Percentiles rank a stretch among this genome's conserved stretches.
Conservation (phyloP, 257 asterid species). For the Solanum acaule region DNA sequence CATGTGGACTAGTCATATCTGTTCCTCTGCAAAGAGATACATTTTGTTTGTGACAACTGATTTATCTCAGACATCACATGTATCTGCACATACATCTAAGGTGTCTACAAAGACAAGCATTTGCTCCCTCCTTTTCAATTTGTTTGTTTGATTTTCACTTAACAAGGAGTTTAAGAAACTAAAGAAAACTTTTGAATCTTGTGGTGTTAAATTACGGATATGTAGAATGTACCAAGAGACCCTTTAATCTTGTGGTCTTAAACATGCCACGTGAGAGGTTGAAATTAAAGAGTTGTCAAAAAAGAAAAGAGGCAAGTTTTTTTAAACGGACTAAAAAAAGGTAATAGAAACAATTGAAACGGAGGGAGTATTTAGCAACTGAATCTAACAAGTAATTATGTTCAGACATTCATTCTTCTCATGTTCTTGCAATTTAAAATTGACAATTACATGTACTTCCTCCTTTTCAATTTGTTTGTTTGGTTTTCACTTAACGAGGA, state of each 20-base stretch:
- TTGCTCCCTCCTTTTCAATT: background rate
- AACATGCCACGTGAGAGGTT: background rate
- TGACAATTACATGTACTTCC: background rate
- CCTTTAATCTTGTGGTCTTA: background rate
- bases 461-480: background rate
- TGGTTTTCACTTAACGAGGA: background rate
- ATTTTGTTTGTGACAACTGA: background rate
- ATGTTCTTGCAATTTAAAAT: background rate
- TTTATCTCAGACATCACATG: background rate
- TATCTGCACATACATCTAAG: background rate
- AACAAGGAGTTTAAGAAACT: background rate
- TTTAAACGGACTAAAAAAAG: background rate
- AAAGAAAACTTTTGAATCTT: background rate
- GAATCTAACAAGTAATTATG: background rate
- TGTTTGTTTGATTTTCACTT: background rate
- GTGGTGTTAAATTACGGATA: background rate
- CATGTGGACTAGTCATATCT: slow-evolving; percentile 91
- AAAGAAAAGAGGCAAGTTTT: background rate
- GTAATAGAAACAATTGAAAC: background rate
- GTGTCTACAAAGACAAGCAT: background rate
- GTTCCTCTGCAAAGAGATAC: slow-evolving; percentile 60
- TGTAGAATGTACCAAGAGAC: no score
- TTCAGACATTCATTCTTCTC: background rate
- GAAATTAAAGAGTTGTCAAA: no score
- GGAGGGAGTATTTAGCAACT: background rate